Base-by-base conservation (phyloP, 129 eudicot genomes). In the Centella asiatica region DNA sequence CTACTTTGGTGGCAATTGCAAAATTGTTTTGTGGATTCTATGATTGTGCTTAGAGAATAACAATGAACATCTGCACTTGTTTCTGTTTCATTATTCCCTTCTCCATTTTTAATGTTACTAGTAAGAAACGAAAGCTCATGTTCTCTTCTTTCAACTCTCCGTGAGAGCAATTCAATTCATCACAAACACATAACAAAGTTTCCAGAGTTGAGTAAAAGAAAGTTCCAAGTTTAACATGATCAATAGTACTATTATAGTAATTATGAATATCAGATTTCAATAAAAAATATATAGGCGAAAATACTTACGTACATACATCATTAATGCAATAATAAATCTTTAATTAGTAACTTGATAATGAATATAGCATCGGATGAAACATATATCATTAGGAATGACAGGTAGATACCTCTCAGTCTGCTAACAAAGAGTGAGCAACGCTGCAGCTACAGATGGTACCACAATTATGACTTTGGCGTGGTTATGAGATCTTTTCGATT, bases 381-480 rank as follows among this genome's bases (percentile, higher is more conserved):
- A 9, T 5, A 12, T 19, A 26, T 49, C 36, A 23, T 49, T n/a
- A n/a, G 27, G 36, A 4, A 2, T 2, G 8, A 48, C 11, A 8
- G 28, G 2, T 0, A 0, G 8, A 48, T 53, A 53, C 59, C 59
- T 53, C 26, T 50, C 56, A 0, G 13, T 53, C 18, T 50, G 28
- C 25, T 50, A 17, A 23, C 22, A 2, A 23, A 50, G 31, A 50
- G 4, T 18, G 25, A 23, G 25, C 2, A 50, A 7, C 25, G 31
- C 56, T 20, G 31, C 56, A 50, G 28, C 25, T 25, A 29, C 6
- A 3, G 15, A 34, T 29, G 25, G 6, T 23, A 50, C 4, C 2
- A 29, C 28, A 14, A 50, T 29, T 50, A 50, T 9, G 25, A 81
- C 57, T 62, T 69, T 33, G 17, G 4, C 31, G n/a, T 52, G 66